Evolutionary conservation across 306 rosid genomes (phyloP).

Genomic region (Prunus armeniaca): DNA sequence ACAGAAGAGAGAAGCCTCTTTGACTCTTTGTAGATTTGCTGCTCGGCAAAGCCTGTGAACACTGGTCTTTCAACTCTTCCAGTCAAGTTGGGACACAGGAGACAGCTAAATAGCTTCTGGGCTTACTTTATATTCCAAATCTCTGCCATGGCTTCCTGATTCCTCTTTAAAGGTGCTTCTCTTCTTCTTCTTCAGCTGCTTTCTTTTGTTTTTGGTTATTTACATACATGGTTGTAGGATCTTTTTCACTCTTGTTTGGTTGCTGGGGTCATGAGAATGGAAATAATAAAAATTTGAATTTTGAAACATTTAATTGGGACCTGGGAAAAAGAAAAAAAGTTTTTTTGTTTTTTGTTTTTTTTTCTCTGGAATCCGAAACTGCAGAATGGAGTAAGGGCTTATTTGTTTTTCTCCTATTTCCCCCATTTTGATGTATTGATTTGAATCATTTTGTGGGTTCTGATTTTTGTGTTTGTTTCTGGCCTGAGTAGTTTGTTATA

Average conservation of each 20-base stretch:
- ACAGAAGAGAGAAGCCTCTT: neutral
- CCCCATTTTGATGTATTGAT: neutral
- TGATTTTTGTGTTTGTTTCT: neutral
- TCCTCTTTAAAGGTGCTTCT: conserved; percentile 10
- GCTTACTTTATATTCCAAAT: neutral
- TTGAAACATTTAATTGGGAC: neutral
- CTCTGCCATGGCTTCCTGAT: neutral
- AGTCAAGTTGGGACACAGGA: neutral
- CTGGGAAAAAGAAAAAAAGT: neutral
- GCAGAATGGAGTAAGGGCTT: neutral
- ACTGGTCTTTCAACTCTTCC: neutral
- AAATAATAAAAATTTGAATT: neutral
- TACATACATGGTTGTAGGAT: neutral
- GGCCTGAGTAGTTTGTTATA: neutral
- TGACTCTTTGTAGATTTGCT: neutral
- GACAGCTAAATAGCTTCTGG: neutral
- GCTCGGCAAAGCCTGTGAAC: neutral
- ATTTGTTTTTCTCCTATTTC: neutral
- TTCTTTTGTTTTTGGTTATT: neutral
- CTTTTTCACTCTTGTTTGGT: neutral
- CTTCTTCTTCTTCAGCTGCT: neutral
- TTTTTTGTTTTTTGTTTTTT: no score
- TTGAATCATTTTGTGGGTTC: conserved; percentile 4
- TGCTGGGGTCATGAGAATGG: neutral
- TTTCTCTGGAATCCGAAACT: no score